Evolutionary conservation across 1,139 yeast species (phyloP), one percentile per base, ranked within the genome.

Genomic region (Nematodospora anomalae): DNA sequence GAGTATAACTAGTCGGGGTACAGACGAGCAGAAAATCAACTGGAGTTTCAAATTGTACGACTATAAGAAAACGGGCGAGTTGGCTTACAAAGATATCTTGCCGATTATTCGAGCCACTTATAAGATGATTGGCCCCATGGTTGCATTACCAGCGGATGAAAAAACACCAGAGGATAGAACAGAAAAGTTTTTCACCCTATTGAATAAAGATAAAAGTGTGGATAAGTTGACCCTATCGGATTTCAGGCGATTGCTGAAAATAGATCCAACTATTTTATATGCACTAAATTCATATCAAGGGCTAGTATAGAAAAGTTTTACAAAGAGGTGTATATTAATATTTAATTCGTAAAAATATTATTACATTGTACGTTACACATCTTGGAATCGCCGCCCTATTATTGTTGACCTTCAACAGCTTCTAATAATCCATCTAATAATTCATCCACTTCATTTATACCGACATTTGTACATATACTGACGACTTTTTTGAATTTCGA

Each of bases 51-150:
- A 80, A 53, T 65, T 92, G 37, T 92, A 92, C 57, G 98, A 92
- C 59, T 72, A 83, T 46, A 82, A 86, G 54, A 76, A 78, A 40
- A 84, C 81, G 47, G 97, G 96, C 1, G 72, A 69, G 47, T 76
- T 94, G 41, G 70, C 78, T 23, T 87, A 82, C 57, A 74, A 77
- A 25, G 97, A 92, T 56, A 79, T 92, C 79, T 67, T 88, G 40
- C 69, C 79, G 3, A 88, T 94, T 29, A 85, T 90, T 6, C 71
- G 75, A 20, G 86, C 97, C 18, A 87, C 92, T 26, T 92, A 92
- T 60, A 86, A 86, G 60, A 89, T 94, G 97, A 84, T 92, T 40
- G 99, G 98, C 1, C 76, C 90, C 2, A 90, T 90, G 95, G 96
- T 90, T 44, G 80, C 83, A 44, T 70, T 90, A 37, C 89, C 90